Base-by-base conservation (phyloP, 1,284 basidiomycete species). In the Wolfiporia cocos region DNA sequence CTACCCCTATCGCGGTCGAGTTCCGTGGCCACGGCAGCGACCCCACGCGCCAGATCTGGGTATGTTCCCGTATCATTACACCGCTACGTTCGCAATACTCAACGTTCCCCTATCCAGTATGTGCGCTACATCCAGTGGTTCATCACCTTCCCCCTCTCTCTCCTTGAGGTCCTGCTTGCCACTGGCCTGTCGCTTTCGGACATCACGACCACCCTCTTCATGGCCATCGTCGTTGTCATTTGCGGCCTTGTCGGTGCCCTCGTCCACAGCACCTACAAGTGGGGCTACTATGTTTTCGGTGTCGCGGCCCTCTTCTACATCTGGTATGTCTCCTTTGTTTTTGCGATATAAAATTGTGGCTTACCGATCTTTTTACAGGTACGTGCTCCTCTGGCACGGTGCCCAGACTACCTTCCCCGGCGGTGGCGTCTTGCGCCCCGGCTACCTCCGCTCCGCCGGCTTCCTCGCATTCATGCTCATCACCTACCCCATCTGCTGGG, bases 81-180 rank as follows among this genome's bases (percentile, higher is more conserved):
- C 17, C 24, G 14, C 20, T 31, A 14, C 3, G 20, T 18, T 12
- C 14, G 5, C n/a, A n/a, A 11, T 19, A n/a, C 21, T 6, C 34
- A 30, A 36, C 14, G 0, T 11, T 18, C 19, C 14, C 42, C 48
- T 28, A 20, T 46, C 12, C 41, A 71, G 69, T 71, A 54, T 50
- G 68, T 67, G 1, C 65, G 76, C 41, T 80, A 78, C 56, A 78
- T 80, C 55, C 70, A 74, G 52, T 78, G 74, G 71, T 68, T 70
- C 45, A 70, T 79, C 65, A 78, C 73, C 34, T 74, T 74, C 9
- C 81, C 81, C 1, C 58, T 76, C 5, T 56, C 81, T 5, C 62
- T 83, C 5, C 64, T 81, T 41, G 50, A 52, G 43, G 63, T 68
- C 15, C 54, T 82, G 22, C 62, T 78, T 23, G 64, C 71, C 30